Evolutionary conservation across 805 yeast genomes (phyloP).

Genomic region (Spathaspora girioi): DNA sequence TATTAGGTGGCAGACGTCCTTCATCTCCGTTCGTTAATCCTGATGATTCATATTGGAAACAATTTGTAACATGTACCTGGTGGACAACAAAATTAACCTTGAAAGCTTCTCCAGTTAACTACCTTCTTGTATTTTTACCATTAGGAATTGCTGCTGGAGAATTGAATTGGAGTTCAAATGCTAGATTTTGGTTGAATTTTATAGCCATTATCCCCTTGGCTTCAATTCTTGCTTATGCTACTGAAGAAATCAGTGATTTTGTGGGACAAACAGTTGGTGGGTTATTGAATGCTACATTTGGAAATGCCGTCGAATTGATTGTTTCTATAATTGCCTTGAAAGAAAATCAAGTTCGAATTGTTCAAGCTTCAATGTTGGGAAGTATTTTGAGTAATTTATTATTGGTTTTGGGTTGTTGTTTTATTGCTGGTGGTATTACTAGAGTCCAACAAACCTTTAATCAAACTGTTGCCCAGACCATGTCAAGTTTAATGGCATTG

Average conservation of each 20-base stretch:
- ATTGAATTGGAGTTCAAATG: conserved; percentile 49
- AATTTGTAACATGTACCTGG: neutral
- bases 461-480: conserved; percentile 97
- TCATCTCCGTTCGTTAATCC: neutral
- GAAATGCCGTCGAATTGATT: conserved; percentile 95
- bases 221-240: conserved; percentile 82
- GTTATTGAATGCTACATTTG: conserved; percentile 91
- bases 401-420: conserved; percentile 93
- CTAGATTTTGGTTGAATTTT: conserved; percentile 72
- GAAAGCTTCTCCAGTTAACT: conserved; percentile 69
- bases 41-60: neutral
- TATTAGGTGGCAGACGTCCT: conserved; percentile 2
- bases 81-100: conserved; percentile 23
- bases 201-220: conserved; percentile 91
- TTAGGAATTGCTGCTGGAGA: conserved; percentile 75
- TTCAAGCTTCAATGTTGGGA: conserved; percentile 97
- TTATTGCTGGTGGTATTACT: conserved; percentile 86
- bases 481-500: conserved; percentile 90
- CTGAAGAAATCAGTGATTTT: conserved; percentile 84
- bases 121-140: conserved; percentile 80
- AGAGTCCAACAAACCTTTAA: conserved; percentile 84
- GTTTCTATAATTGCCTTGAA: conserved; percentile 86
- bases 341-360: conserved; percentile 86
- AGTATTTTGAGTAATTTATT: conserved; percentile 84
- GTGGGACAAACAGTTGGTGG: conserved; percentile 95